Base-by-base conservation (phyloP, 306 rosid species). In the Rosa chinensis region DNA sequence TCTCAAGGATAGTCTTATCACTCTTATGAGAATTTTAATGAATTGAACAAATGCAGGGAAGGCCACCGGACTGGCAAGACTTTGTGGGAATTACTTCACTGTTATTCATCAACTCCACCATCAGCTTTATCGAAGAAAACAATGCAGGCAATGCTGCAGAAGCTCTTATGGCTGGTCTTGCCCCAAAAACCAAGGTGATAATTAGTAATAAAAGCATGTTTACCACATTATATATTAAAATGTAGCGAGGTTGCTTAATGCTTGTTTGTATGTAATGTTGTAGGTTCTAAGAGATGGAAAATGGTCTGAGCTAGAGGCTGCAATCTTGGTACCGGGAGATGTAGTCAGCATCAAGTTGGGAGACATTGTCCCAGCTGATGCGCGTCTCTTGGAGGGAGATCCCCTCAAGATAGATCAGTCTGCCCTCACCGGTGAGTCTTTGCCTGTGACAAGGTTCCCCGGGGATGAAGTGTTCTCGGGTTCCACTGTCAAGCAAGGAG, bases 91-190 rank as follows among this genome's bases (percentile, higher is more conserved):
- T 94, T 1, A 10, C 47, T 66, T 89, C 53, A n/a, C 74, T 94
- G 82, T 87, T 94, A 6, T 0, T 94, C n/a, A 81, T 92, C 77
- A 94, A 94, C 87, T 94, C 98, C 47, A 90, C 98, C 69, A 94
- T 94, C 37, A 91, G 97, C 75, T 94, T 94, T 53, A 85, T 94
- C 4, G 98, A 94, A 83, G 98, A 94, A 80, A 92, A 94, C 85
- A 94, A 92, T 73, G 97, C 98, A 16, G 98, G 98, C 63, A 94
- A 94, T 80, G 98, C 98, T 32, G 98, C 98, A 21, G 89, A 88
- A 58, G 96, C 98, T 43, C 96, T 94, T 53, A 94, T 94, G 98
- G 97, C 98, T 4, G 97, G 98, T 61, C 98, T 94, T 82, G 98
- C 98, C 18, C 96, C 97, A 66, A 94, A 94, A 88, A 78, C 98